A percentile compares a stretch with the other conserved stretches of the same genome.
phyloP scores from a whole-genome alignment of 192 early-diverging fungal species.

The Diversispora eburnea region DNA sequence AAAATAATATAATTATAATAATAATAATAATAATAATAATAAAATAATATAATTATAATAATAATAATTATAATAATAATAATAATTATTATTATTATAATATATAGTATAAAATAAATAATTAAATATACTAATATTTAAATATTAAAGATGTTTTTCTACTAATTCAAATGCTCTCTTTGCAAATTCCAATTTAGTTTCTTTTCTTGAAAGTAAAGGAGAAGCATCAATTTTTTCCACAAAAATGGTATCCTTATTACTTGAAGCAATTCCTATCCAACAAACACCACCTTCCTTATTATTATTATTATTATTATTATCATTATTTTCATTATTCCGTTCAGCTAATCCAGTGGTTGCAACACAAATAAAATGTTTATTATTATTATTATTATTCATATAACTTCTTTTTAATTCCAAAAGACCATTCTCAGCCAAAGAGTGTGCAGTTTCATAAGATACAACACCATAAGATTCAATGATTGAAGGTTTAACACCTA shows the following conservation, averaged over 20 bases:
- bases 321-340: neutral
- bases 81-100: too few species aligned
- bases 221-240: neutral
- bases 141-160: neutral
- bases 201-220: slow-evolving; percentile 1
- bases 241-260: neutral
- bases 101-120: too few species aligned
- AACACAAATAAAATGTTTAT: neutral
- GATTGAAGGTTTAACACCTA: neutral
- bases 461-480: neutral
- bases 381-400: neutral
- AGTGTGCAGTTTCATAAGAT: neutral
- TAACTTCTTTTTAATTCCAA: neutral
- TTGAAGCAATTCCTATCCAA: neutral
- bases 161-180: neutral
- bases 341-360: neutral
- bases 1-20: too few species aligned
- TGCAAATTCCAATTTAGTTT: slow-evolving; percentile 6
- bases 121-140: too few species aligned
- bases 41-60: too few species aligned
- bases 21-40: too few species aligned
- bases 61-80: too few species aligned
- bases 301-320: neutral
- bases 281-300: neutral
- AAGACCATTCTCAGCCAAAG: slow-evolving; percentile 3